Evolutionary conservation across 768 basidiomycete species (phyloP), one percentile per base, ranked within the genome.

Genomic region (Tricholoma sp.): DNA sequence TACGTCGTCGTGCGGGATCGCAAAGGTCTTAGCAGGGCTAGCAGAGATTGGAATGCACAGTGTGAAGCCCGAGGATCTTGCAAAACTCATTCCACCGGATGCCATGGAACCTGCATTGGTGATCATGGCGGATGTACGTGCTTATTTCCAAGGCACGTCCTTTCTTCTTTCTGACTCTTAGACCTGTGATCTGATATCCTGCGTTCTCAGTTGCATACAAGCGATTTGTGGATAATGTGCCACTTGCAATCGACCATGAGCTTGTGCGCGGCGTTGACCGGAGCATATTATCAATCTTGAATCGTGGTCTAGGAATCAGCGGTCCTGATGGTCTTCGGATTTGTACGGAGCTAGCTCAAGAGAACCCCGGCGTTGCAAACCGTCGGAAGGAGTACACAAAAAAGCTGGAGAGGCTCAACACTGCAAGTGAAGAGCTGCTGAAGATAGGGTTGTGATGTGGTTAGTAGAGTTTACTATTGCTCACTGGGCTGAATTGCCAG

Each of bases 41-140:
- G 64, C 68, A 1, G 70, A 70, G 51, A 60, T 79, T 6, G 80
- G 79, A 0, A 61, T 84, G 10, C 11, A 56, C 0, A 74, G 70
- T 3, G 62, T 76, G 24, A 67, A 72, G 36, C 65, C 75, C 0
- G 68, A 68, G 2, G 81, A 84, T 52, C 60, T 88, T 0, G 61
- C 75, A 0, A 82, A 75, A 59, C 61, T 88, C 0, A 70, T 83
- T 3, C 76, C 80, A 0, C 55, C 72, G 0, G 84, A 87, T 57
- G 69, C 68, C 1, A 77, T 76, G 73, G 84, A 83, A 34, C 75
- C 79, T 0, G 83, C 83, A 0, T 61, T 89, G 13, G 61, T 67
- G 4, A 86, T 89, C 61, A 89, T 90, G 86, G 85, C 85, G 0
- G 78, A 83, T 55, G 84, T 88, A 1, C 75, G 85, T 3, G 87